Base-by-base conservation (phyloP, 176 grass and related monocot genomes). In the Metroxylon sagu region DNA sequence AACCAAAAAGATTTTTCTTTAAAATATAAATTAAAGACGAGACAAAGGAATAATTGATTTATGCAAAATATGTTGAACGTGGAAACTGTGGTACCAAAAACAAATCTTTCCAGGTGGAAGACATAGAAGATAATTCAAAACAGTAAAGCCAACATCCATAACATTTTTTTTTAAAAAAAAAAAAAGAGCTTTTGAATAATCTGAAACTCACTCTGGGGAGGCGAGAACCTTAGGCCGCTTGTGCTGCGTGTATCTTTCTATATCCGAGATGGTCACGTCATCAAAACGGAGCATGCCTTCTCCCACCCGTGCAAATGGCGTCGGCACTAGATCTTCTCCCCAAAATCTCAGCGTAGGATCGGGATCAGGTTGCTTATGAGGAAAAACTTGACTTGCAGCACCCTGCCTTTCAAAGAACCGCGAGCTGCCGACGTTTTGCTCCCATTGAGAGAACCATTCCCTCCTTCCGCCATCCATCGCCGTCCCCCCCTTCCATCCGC, bases 171-270 rank as follows among this genome's bases (percentile, higher is more conserved):
- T 1, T 43, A 12, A 2, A 14, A 14, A 43, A 2, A 14, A 26
- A 26, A 52, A 58, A 62, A 5, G 2, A 54, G 61, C 59, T 61
- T 14, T 54, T 39, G 21, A 17, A 48, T 2, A 43, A 12, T 43
- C 35, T 43, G 1, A 43, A 77, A 92, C 84, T 83, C 79, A 98
- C 93, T 92, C 76, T 57, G 52, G 75, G 55, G 73, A 80, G 52
- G 61, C 69, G 12, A 76, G 66, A 60, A 98, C 84, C 82, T 76
- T 98, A 30, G 85, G 75, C 17, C 87, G 81, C 59, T 98, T 98
- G 78, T 91, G 83, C 62, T 85, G 84, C 25, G 79, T 53, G 52
- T 90, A 86, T 49, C 77, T 70, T 18, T 75, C 75, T 3, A 25
- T 30, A 7, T 82, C 74, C 21, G 69, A 69, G 21, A 66, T 73